Evolutionary conservation across 305 asterid genomes (phyloP).

Genomic region (Solanum hybrid): DNA sequence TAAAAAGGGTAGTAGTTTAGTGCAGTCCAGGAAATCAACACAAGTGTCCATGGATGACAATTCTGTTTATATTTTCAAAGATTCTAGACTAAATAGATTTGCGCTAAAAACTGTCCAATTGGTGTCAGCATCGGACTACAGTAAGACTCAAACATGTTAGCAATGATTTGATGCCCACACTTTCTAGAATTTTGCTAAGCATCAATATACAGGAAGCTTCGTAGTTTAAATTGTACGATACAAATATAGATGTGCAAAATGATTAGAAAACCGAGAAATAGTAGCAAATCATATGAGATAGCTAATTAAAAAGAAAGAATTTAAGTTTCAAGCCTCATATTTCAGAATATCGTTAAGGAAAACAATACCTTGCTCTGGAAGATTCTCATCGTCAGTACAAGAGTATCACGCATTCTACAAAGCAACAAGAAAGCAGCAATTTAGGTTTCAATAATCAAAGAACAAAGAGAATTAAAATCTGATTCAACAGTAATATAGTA

Average conservation of each 20-base stretch:
- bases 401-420: slow-evolving; percentile 69
- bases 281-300: background rate
- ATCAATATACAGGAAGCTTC: background rate
- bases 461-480: slow-evolving; percentile 1
- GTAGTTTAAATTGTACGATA: background rate
- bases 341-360: slow-evolving; percentile 6
- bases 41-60: background rate
- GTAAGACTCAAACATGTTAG: background rate
- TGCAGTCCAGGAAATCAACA: background rate
- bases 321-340: background rate
- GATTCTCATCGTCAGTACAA: slow-evolving; percentile 78
- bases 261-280: background rate
- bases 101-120: background rate
- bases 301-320: background rate
- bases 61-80: background rate
- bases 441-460: slow-evolving; percentile 2
- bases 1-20: background rate
- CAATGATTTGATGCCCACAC: background rate
- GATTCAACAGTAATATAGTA: background rate
- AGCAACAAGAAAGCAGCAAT: slow-evolving; percentile 11
- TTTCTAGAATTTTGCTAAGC: background rate
- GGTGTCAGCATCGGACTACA: background rate
- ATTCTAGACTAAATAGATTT: background rate
- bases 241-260: background rate
- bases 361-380: slow-evolving; percentile 78